phyloP scores from a whole-genome alignment of 768 basidiomycete genomes.

The Leccinellum albellum region DNA sequence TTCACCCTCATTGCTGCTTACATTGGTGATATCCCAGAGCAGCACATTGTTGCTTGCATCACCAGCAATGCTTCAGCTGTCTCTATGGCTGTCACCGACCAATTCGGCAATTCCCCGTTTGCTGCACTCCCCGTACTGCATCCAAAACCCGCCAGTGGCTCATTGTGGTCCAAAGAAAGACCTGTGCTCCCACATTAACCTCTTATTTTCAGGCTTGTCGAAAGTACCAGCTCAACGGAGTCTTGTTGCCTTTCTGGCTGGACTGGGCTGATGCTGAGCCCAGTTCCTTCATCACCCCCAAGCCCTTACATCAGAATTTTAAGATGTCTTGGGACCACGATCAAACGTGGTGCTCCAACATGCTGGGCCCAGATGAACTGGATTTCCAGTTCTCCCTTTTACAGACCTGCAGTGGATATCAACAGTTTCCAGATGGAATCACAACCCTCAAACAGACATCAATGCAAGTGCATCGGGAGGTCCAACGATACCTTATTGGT shows the following conservation, averaged over 20 bases:
- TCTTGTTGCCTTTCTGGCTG: not conserved
- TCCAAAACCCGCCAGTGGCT: not conserved
- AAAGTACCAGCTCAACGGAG: not conserved
- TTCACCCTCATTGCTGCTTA: not conserved
- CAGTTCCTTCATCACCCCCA: not conserved
- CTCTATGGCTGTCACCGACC: not conserved
- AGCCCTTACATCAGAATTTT: not conserved
- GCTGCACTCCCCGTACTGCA: not conserved
- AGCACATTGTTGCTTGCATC: not conserved
- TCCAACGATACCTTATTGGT: not conserved
- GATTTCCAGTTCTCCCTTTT: not conserved
- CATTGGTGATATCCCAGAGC: not conserved
- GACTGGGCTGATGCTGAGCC: not conserved
- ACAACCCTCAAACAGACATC: not conserved
- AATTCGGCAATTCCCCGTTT: not conserved
- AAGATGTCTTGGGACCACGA: not conserved
- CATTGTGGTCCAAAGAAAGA: not conserved
- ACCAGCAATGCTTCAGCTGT: not conserved
- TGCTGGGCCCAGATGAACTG: not conserved
- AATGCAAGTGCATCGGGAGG: not conserved
- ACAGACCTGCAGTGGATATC: not conserved
- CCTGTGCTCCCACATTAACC: not conserved
- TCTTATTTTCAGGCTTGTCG: not conserved
- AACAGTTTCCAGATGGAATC: not conserved
- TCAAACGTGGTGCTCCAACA: not conserved